Base-by-base conservation (phyloP, 108 stramenopile genomes). In the Fragilaria radians region DNA sequence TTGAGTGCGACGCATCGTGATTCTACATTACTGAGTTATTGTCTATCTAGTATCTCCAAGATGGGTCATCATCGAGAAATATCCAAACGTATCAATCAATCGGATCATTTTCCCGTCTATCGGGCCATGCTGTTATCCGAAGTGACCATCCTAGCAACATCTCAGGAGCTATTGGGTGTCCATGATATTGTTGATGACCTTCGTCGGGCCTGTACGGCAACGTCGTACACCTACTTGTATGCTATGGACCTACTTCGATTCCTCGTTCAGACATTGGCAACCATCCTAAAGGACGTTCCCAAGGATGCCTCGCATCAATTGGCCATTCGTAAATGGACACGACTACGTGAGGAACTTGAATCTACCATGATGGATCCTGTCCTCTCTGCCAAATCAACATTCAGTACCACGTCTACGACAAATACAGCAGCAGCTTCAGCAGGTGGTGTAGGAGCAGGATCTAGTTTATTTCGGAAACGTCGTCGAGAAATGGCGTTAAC, bases 41-140 rank as follows among this genome's bases (percentile, higher is more conserved):
- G 87, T 59, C 57, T 93, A 11, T 66, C 79, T 46, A 62, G 69
- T 1, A 93, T 93, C 32, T 88, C 87, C 18, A 85, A 89, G 25
- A 54, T 77, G 47, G 91, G 91, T 18, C 79, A 93, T 52, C 91
- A 93, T 66, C 71, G 91, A 32, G 91, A 85, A 52, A 89, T 93
- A 46, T 85, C 87, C 14, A 73, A 81, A 36, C 57, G 91, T 36
- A 85, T 93, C 54, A 83, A 93, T 46, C 91, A 87, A 58, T 85
- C 83, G 7, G 91, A 93, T 51, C 86, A 89, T 50, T 93, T 93
- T 72, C 68, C 83, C 0, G 91, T 93, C 2, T 87, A 88, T 46
- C 80, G 80, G 64, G 77, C 82, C 11, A 89, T 93, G 85, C 58
- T 93, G 24, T 51, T 60, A 31, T 84, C 81, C 5, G 91, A 93